Base-by-base conservation (phyloP, 306 rosid species). In the Dalbergia cultrata region DNA sequence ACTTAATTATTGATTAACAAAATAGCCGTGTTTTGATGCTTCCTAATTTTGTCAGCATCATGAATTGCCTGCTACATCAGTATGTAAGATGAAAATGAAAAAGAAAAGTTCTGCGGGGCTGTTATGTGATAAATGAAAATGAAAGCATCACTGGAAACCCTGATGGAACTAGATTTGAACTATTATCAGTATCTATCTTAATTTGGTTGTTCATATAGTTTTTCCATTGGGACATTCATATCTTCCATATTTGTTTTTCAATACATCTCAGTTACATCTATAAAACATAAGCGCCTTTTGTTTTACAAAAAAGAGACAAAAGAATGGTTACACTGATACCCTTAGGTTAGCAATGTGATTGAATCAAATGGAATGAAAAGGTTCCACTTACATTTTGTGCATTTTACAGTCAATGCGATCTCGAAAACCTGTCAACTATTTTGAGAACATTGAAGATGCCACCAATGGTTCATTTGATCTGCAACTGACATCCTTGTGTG, bases 341-440 rank as follows among this genome's bases (percentile, higher is more conserved):
- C 12, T 43, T 39, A 43, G 54, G 72, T 12, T 65, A 13, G n/a
- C 31, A 44, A 5, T 21, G 59, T 34, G 54, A 34, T 63, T 74
- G 72, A 68, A 61, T 47, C n/a, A 6, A 61, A 74, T 70, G 47
- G 60, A 59, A 7, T 80, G 35, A 49, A 53, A 54, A 57, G 58
- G 54, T 78, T 80, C 19, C 19, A 47, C 67, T 81, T 14, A 83
- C 21, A 18, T 45, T 39, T 44, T 79, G 71, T 72, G 47, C 70
- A 63, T 62, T 33, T 79, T 44, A 41, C 92, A 95, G 99, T 92
- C 99, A 18, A 70, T 11, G 59, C 92, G 97, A 13, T 35, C 84
- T 67, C 90, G 89, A 81, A 92, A 88, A 83, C 86, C 90, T 61
- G 89, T 88, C 68, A 83, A 86, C 80, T 95, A 92, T 84, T 76